phyloP scores from a whole-genome alignment of 2,329 filamentous ascomycete species.

The Trichoderma simmonsii region DNA sequence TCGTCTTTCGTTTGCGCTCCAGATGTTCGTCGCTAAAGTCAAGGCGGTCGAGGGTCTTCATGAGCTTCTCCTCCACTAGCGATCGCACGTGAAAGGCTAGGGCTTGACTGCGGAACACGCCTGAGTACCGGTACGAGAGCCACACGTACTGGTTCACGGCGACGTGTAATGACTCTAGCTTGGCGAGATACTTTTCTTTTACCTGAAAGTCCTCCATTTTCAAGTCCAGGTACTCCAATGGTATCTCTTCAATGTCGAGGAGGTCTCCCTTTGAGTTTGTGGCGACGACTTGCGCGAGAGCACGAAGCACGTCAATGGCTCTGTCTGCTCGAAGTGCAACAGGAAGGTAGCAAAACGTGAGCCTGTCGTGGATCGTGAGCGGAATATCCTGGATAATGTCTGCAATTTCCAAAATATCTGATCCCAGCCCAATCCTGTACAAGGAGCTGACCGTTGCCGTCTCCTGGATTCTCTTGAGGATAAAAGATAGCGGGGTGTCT shows the following conservation, averaged over 20 bases:
- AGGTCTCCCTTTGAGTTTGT: constrained; percentile 64
- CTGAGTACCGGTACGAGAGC: constrained; percentile 85
- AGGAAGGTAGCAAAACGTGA: constrained; percentile 73
- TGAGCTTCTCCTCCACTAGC: constrained; percentile 73
- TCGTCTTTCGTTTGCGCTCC: constrained; percentile 25
- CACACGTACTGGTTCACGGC: constrained; percentile 83
- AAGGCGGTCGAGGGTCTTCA: constrained; percentile 46
- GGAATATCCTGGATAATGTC: constrained; percentile 71
- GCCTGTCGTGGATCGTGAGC: constrained; percentile 69
- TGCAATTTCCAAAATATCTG: constrained; percentile 62
- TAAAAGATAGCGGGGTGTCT: constrained; percentile 76
- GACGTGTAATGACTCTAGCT: constrained; percentile 77
- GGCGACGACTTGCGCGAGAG: constrained; percentile 68
- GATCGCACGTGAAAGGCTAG: constrained; percentile 77
- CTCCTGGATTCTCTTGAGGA: constrained; percentile 72
- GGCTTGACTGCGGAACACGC: constrained; percentile 71
- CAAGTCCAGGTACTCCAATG: constrained; percentile 72
- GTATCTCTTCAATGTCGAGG: constrained; percentile 66
- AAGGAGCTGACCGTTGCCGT: constrained; percentile 60
- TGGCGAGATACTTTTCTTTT: constrained; percentile 57
- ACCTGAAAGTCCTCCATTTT: constrained; percentile 41
- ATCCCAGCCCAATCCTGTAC: constrained; percentile 63
- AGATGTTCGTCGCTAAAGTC: constrained; percentile 42
- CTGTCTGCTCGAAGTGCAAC: constrained; percentile 51
- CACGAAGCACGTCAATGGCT: constrained; percentile 51